These are phyloP conservation scores for Vanrija sp. DNA, from an alignment of 1,284 basidiomycete genomes.

Conservation along the genomic window DNA sequence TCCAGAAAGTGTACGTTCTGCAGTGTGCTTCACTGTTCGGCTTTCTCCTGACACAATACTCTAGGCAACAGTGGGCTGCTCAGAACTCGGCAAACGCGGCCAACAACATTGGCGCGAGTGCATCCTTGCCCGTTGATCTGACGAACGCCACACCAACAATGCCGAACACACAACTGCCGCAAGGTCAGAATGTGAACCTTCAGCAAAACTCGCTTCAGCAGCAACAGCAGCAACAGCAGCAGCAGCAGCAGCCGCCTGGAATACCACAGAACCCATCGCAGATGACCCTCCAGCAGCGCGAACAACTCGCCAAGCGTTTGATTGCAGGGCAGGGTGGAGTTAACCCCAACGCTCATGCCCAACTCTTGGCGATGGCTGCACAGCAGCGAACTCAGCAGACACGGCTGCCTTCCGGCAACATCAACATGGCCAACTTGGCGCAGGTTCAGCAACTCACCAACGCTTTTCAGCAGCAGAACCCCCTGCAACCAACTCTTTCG, in stretches of 20 bases:
- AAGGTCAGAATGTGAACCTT: background rate
- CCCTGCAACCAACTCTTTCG: background rate
- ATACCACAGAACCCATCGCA: background rate
- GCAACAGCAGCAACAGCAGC: background rate
- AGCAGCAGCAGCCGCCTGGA: no score
- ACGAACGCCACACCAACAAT: slow-evolving; percentile 3
- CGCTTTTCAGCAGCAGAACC: slow-evolving; percentile 3
- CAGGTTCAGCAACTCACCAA: slow-evolving; percentile 11
- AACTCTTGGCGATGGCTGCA: slow-evolving; percentile 1
- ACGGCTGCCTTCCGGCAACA: background rate
- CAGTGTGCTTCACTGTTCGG: background rate
- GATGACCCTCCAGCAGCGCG: slow-evolving; percentile 3
- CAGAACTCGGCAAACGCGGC: slow-evolving; percentile 4
- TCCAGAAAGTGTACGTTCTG: slow-evolving; percentile 7
- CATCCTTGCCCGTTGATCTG: background rate
- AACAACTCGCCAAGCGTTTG: slow-evolving; percentile 5
- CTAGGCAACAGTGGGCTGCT: background rate
- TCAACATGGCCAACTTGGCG: slow-evolving; percentile 5
- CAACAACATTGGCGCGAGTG: background rate
- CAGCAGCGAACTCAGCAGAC: slow-evolving; percentile 6
- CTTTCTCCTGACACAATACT: background rate
- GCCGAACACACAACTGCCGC: slow-evolving; percentile 1
- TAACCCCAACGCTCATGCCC: slow-evolving; percentile 6
- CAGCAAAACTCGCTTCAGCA: background rate
- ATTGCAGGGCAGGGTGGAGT: slow-evolving; percentile 9